Base-by-base conservation (phyloP, 768 basidiomycete species). In the Boletus edulis region DNA sequence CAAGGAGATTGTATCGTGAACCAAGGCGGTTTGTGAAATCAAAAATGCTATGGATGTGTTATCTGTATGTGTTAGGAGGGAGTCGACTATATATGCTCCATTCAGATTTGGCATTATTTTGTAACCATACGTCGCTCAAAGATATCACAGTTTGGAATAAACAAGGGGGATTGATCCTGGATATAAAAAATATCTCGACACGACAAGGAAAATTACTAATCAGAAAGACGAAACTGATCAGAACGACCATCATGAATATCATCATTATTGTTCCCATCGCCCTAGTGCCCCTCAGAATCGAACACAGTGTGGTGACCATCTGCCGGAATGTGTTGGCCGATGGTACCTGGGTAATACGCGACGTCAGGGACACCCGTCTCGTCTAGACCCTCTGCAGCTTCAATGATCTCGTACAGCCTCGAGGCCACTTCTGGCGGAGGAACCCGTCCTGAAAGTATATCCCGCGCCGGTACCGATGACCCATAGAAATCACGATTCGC, bases 391-490 rank as follows among this genome's bases (percentile, higher is more conserved):
- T 95, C 94, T 9, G 93, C 93, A 34, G 92, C 89, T 74, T 98
- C 96, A 62, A 99, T 96, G 65, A 98, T 87, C 69, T 98, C 96
- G 72, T 98, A 98, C 60, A 98, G 70, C 59, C 81, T 80, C 32
- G 89, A 91, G 1, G 94, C 94, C 53, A 96, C 92, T 74, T 98
- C 96, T 0, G 97, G 96, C n/a, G 96, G 91, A 5, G 96, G 97
- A 2, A 98, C 95, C 18, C 87, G 86, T 37, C 96, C 96, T 49
- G 89, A 84, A 27, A 99, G 83, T 63, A 99, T 95, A 65, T 96
- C 94, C 55, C 81, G 79, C 0, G 94, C 92, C 7, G 94, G 89
- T 5, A 98, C 84, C 3, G 85, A 78, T 3, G 93, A 94, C 4
- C 96, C 96, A 62, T 98, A 98, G 75, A 98, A 99, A 24, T 94